Base-by-base conservation (phyloP, 2,329 filamentous ascomycete species). In the Fusarium pseudoanthophilum region DNA sequence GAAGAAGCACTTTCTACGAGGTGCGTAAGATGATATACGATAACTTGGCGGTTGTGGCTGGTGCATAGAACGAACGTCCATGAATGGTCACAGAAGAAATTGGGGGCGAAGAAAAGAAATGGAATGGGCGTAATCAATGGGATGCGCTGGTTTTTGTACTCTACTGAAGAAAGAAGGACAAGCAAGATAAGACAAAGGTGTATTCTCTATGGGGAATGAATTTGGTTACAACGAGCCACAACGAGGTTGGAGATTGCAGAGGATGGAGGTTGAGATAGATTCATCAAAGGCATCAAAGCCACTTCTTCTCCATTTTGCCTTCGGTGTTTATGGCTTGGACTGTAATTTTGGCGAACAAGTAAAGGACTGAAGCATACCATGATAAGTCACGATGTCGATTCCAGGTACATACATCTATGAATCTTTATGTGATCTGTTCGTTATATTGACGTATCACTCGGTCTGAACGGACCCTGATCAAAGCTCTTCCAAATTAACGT, bases 11-110 rank as follows among this genome's bases (percentile, higher is more conserved):
- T 40, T 97, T 98, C 79, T 93, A 94, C 79, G 93, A 93, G 59
- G 95, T 98, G 15, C 94, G 94, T 84, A 91, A 87, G 83, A 95
- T 93, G 82, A 97, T 99, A 73, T 99, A 99, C 81, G 94, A 97
- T 75, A 95, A 94, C 14, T 83, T 99, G 80, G 96, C 96, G 39
- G 94, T 98, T 67, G 95, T 99, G 74, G 92, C 92, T 21, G 93
- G 93, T 51, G 89, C 87, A 55, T 93, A 66, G 65, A 68, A 59
- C 42, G 24, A 68, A 59, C 42, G 24, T 24, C 11, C 5, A 18
- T 28, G 26, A 21, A 40, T 26, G 26, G 24, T 20, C 30, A 26
- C 40, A 24, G 18, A 28, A 61, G 60, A n/a, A 62, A 20, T 18
- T 37, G 34, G 42, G 39, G 20, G 5, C n/a, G 14, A 26, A 26